Conservation (phyloP, 306 rosid species). For the Senna siamea region DNA sequence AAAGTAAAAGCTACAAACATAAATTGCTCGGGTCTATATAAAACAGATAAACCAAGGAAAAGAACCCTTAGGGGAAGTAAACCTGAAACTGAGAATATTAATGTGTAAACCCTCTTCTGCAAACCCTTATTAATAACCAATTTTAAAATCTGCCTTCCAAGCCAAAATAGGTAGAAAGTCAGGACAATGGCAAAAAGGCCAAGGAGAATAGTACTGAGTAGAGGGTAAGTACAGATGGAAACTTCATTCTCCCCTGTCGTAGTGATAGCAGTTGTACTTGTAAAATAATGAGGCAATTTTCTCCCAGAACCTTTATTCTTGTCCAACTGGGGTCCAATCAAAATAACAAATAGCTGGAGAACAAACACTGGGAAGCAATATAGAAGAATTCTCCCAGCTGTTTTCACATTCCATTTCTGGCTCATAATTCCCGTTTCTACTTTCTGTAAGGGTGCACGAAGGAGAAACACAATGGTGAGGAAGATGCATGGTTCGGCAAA, state of each 20-base stretch:
- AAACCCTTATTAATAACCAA: slow-evolving; percentile 92
- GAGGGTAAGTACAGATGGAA: slow-evolving; percentile 89
- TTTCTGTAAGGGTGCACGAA: slow-evolving; percentile 85
- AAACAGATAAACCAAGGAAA: slow-evolving; percentile 92
- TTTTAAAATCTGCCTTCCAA: slow-evolving; percentile 91
- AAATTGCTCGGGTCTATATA: slow-evolving; percentile 66
- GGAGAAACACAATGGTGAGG: slow-evolving; percentile 86
- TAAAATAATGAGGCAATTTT: slow-evolving; percentile 70
- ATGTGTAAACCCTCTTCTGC: slow-evolving; percentile 93
- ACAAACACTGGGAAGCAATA: slow-evolving; percentile 82
- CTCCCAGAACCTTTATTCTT: slow-evolving; percentile 46
- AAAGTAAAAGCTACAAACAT: slow-evolving; percentile 82
- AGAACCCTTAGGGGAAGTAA: slow-evolving; percentile 88
- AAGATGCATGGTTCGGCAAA: slow-evolving; percentile 98
- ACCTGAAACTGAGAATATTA: slow-evolving; percentile 82
- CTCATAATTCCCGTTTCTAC: slow-evolving; percentile 82
- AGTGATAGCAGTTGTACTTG: slow-evolving; percentile 48
- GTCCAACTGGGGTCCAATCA: slow-evolving; percentile 68
- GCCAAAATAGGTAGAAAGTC: slow-evolving; percentile 88
- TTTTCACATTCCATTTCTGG: slow-evolving; percentile 75
- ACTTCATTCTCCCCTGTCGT: slow-evolving; percentile 44
- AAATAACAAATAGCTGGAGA: slow-evolving; percentile 79
- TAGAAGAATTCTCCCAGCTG: slow-evolving; percentile 71
- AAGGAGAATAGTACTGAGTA: slow-evolving; percentile 78
- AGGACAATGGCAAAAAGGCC: slow-evolving; percentile 78